Percentiles rank a stretch among this genome's conserved stretches.
phyloP scores from a whole-genome alignment of 2,329 filamentous ascomycete species.

The Nothomitra cinnamomea region DNA sequence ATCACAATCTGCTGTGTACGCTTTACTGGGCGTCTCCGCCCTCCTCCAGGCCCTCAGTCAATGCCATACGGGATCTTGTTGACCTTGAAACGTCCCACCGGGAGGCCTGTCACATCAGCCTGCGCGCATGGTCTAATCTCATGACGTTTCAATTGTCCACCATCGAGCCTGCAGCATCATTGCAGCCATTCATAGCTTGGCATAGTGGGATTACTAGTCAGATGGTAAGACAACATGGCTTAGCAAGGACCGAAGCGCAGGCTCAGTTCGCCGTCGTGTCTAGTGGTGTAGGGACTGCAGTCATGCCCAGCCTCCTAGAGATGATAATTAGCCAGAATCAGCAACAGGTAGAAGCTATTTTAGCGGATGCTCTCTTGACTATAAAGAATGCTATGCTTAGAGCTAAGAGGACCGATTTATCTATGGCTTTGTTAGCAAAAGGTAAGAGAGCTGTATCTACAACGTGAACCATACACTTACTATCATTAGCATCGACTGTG shows the following conservation, averaged over 20 bases:
- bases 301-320: conserved; percentile 31
- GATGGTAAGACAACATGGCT: conserved; percentile 35
- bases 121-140: conserved; percentile 40
- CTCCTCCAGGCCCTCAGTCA: conserved; percentile 33
- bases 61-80: conserved; percentile 35
- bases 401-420: conserved; percentile 23
- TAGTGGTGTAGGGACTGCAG: conserved; percentile 20
- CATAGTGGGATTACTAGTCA: conserved; percentile 34
- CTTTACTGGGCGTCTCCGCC: conserved; percentile 40
- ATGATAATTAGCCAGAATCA: conserved; percentile 39
- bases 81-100: conserved; percentile 38
- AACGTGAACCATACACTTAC: background rate
- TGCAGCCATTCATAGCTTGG: conserved; percentile 36
- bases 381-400: conserved; percentile 31
- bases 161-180: conserved; percentile 26
- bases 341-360: conserved; percentile 34
- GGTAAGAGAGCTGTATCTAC: conserved; percentile 5
- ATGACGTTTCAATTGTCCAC: conserved; percentile 38
- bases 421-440: conserved; percentile 26
- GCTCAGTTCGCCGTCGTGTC: conserved; percentile 27
- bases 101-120: conserved; percentile 40
- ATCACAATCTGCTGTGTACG: conserved; percentile 42
- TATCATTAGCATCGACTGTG: conserved; percentile 20
- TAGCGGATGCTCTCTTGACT: conserved; percentile 34
- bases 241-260: conserved; percentile 40